Evolutionary conservation across 192 early-diverging fungal species (phyloP), one percentile per base, ranked within the genome.

Genomic region (Coemansia sp.): DNA sequence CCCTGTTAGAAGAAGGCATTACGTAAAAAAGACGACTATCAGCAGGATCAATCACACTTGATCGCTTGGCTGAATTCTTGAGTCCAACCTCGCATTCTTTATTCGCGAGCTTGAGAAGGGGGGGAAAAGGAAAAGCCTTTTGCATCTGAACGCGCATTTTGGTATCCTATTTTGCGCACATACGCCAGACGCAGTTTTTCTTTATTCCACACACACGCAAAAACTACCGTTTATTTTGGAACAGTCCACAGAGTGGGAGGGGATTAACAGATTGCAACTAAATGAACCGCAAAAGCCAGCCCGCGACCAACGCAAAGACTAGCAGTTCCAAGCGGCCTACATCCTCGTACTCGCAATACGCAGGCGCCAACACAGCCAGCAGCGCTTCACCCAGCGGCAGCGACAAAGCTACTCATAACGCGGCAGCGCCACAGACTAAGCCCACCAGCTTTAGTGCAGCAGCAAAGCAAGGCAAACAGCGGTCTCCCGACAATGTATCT

Each of bases 281-380:
- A 70, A 77, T 77, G 73, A 77, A 69, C 61, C 68, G 63, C 68
- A 60, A 70, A 47, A 55, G 63, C 63, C 63, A 70, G 36, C 54
- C 67, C 53, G 21, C 62, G 63, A 63, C 62, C 55, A 65, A 69
- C 67, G 40, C 63, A 65, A 69, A 69, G 63, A 69, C 66, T 48
- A 69, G 67, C 72, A 62, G 66, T 63, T 61, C 63, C 63, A 60
- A 65, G 63, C 61, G 64, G 73, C 67, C 54, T 56, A 51, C 50
- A 23, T 59, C 55, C 36, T 59, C 73, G 37, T 68, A 76, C 72
- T 58, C 72, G 62, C 66, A 76, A 68, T 55, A 55, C 13, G 72
- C 72, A 50, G 63, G 59, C 50, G 64, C 49, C 47, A 46, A 31
- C 52, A 44, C 37, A 38, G 52, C 45, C 33, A 13, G 41, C 41